Percentiles rank a stretch among this genome's conserved stretches.
Conservation (phyloP, 768 basidiomycete species). For the Naematelia aurantialba region DNA sequence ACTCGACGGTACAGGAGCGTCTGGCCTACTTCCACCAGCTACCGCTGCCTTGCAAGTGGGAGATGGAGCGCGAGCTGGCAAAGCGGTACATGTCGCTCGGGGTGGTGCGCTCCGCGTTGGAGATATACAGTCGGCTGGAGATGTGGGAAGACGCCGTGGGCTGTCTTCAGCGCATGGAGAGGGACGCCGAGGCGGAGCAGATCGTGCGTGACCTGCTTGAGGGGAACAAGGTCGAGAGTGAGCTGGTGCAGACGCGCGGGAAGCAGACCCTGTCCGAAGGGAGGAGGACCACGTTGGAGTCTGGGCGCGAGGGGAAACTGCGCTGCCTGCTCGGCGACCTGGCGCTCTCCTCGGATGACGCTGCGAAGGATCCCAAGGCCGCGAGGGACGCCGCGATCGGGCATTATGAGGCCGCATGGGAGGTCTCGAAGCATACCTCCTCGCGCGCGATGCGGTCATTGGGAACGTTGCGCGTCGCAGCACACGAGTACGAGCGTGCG, state of each 20-base stretch:
- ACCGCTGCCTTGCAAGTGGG: slow-evolving; percentile 85
- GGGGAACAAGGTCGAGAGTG: slow-evolving; percentile 78
- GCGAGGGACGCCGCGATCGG: slow-evolving; percentile 57
- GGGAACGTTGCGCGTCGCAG: slow-evolving; percentile 75
- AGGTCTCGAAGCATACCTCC: slow-evolving; percentile 70
- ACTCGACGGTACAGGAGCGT: slow-evolving; percentile 69
- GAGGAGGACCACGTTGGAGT: slow-evolving; percentile 55
- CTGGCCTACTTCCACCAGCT: slow-evolving; percentile 75
- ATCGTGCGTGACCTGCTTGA: slow-evolving; percentile 82
- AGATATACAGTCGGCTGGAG: slow-evolving; percentile 88
- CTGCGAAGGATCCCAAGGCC: slow-evolving; percentile 55
- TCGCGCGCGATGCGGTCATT: slow-evolving; percentile 87
- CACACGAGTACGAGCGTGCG: slow-evolving; percentile 62
- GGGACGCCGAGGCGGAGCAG: slow-evolving; percentile 68
- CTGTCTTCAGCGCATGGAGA: slow-evolving; percentile 79
- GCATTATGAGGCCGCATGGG: slow-evolving; percentile 83
- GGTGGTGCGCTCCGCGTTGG: slow-evolving; percentile 81
- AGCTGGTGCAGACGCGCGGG: slow-evolving; percentile 62
- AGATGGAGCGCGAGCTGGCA: slow-evolving; percentile 86
- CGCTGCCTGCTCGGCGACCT: slow-evolving; percentile 95
- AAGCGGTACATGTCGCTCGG: slow-evolving; percentile 76
- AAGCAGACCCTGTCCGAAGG: slow-evolving; percentile 54
- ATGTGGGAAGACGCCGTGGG: slow-evolving; percentile 98
- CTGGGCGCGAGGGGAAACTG: slow-evolving; percentile 76
- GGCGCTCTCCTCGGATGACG: slow-evolving; percentile 24